phyloP scores from a whole-genome alignment of 176 grass and related monocot species.

The Oropetium thomaeum region DNA sequence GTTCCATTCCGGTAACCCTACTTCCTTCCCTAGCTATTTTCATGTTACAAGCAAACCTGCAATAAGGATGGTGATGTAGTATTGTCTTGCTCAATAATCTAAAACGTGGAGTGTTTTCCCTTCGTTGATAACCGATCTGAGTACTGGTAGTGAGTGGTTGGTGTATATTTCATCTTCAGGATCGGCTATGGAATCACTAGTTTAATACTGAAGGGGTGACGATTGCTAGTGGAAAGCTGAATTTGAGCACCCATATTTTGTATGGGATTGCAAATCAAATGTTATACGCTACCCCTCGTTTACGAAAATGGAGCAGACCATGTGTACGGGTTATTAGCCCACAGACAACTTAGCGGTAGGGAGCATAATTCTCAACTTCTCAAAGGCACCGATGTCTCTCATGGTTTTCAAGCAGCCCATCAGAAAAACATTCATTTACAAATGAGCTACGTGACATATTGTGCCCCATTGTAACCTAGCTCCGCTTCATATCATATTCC shows the following conservation, averaged over 20 bases:
- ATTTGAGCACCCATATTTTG: not conserved
- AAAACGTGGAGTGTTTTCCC: not conserved
- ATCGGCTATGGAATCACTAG: not conserved
- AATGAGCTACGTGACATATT: not conserved
- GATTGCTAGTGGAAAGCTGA: not conserved
- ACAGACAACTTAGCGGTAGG: not conserved
- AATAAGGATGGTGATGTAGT: not conserved
- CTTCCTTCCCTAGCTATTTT: not conserved
- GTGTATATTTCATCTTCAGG: not conserved
- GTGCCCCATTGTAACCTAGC: not conserved
- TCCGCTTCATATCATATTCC: not conserved
- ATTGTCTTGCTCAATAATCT: not conserved
- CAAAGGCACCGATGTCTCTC: not conserved
- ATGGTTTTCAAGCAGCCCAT: not conserved
- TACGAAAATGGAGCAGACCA: not conserved
- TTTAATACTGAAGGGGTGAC: not conserved
- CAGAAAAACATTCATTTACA: not conserved
- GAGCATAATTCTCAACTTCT: not conserved
- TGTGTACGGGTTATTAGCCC: not conserved
- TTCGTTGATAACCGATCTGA: not conserved
- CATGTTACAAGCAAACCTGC: not conserved
- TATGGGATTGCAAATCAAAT: not conserved
- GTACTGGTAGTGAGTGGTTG: not conserved
- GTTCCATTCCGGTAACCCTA: not conserved
- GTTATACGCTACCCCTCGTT: not conserved